Conservation (phyloP, 1,284 basidiomycete species). For the Malassezia sympodialis region DNA sequence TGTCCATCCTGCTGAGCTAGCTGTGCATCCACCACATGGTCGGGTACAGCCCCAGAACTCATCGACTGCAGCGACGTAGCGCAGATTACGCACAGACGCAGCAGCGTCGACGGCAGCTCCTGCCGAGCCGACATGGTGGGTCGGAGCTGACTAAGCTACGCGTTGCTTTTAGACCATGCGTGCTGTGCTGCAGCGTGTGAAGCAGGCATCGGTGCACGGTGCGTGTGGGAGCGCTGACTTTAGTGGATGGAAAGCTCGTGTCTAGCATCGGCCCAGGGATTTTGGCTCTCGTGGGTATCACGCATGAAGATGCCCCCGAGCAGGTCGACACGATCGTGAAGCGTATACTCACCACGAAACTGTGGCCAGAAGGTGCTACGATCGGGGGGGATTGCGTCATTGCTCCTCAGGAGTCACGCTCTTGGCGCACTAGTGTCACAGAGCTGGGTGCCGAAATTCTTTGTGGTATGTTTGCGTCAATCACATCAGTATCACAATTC, state of each 20-base stretch:
- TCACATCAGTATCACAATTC: constrained; percentile 36
- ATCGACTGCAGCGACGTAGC: constrained; percentile 34
- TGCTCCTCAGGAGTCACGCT: constrained; percentile 23
- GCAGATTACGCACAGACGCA: constrained; percentile 36
- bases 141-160: constrained; percentile 5
- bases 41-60: constrained; percentile 15
- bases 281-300: constrained; percentile 39
- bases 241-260: constrained; percentile 38
- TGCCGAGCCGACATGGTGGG: background rate
- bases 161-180: constrained; percentile 20
- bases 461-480: constrained; percentile 20
- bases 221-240: constrained; percentile 4
- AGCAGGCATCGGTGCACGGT: constrained; percentile 41
- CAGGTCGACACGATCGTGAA: constrained; percentile 28
- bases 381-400: background rate
- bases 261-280: constrained; percentile 41
- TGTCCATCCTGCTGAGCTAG: constrained; percentile 17
- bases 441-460: constrained; percentile 40
- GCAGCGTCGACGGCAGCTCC: constrained; percentile 30
- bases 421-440: constrained; percentile 35
- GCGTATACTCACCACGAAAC: constrained; percentile 33
- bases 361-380: constrained; percentile 33
- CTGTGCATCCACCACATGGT: constrained; percentile 4
- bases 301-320: constrained; percentile 29
- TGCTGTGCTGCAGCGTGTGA: constrained; percentile 43